These are phyloP conservation scores for Nitzschia putrida DNA, from an alignment of 108 stramenopile genomes.

Conservation along the genomic window DNA sequence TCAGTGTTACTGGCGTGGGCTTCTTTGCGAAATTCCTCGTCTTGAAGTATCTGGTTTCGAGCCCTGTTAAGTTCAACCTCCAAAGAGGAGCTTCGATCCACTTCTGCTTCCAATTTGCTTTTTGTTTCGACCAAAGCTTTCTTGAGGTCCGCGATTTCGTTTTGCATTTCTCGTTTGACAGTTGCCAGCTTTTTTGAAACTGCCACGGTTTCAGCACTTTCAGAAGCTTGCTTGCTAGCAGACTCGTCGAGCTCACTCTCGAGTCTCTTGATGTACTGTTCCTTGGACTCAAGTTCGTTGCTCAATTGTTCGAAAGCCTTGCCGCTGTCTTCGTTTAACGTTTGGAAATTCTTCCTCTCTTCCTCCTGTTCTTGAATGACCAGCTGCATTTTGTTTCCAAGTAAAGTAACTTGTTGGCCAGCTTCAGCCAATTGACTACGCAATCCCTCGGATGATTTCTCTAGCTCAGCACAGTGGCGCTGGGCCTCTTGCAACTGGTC, in stretches of 20 bases:
- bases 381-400: background rate
- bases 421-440: conserved; percentile 16
- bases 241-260: conserved; percentile 21
- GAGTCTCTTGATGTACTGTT: conserved; percentile 39
- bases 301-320: conserved; percentile 21
- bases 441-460: conserved; percentile 17
- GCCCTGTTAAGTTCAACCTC: conserved; percentile 27
- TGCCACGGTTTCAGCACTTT: too few species aligned
- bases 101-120: too few species aligned
- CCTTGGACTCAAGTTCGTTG: conserved; percentile 22
- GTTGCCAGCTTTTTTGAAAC: too few species aligned
- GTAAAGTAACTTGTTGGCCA: conserved; percentile 20
- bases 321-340: conserved; percentile 32
- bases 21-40: conserved; percentile 22
- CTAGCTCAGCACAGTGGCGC: conserved; percentile 7
- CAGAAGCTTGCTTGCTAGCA: background rate
- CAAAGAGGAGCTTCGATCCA: background rate
- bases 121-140: too few species aligned
- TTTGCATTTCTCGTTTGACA: too few species aligned
- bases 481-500: conserved; percentile 36
- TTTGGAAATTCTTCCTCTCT: conserved; percentile 29
- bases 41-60: conserved; percentile 25
- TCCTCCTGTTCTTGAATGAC: conserved; percentile 12
- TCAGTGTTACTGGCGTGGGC: conserved; percentile 1
- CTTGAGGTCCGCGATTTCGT: too few species aligned